Evolutionary conservation across 2,329 filamentous ascomycete species (phyloP).

Genomic region (Bertia moriformis): DNA sequence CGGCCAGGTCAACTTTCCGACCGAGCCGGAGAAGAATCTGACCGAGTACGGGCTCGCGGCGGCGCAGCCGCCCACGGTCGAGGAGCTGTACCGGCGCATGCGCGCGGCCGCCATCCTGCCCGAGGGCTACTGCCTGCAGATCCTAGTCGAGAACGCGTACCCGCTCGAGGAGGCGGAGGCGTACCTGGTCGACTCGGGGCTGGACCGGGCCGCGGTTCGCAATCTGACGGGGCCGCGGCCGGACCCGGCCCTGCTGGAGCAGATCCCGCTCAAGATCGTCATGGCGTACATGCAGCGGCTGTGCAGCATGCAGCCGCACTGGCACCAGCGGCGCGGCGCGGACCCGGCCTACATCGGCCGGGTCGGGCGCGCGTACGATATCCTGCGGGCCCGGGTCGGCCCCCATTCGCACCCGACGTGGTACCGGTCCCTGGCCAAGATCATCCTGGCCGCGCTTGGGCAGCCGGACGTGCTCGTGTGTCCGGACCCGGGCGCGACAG

Average conservation of each 20-base stretch:
- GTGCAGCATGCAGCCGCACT: background rate
- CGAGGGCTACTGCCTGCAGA: background rate
- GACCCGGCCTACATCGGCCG: background rate
- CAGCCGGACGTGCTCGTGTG: background rate
- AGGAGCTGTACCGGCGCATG: background rate
- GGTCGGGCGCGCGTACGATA: background rate
- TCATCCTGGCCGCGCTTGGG: background rate
- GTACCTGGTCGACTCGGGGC: background rate
- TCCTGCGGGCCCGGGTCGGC: background rate
- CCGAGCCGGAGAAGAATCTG: background rate
- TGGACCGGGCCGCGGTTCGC: background rate
- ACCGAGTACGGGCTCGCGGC: background rate
- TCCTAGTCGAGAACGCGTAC: background rate
- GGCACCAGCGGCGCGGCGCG: background rate
- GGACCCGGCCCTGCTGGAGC: background rate
- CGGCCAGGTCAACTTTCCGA: background rate
- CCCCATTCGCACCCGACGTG: background rate
- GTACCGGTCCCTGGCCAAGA: background rate
- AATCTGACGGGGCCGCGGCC: background rate
- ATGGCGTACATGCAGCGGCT: background rate
- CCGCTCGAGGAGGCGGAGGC: background rate
- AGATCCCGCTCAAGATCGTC: background rate
- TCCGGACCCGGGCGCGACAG: background rate
- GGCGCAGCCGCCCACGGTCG: background rate
- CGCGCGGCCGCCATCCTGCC: background rate